A percentile compares a stretch with the other conserved stretches of the same genome.
These are phyloP conservation scores for Mucor piriformis DNA, from an alignment of 371 early-diverging fungal species.

Conservation along the genomic window DNA sequence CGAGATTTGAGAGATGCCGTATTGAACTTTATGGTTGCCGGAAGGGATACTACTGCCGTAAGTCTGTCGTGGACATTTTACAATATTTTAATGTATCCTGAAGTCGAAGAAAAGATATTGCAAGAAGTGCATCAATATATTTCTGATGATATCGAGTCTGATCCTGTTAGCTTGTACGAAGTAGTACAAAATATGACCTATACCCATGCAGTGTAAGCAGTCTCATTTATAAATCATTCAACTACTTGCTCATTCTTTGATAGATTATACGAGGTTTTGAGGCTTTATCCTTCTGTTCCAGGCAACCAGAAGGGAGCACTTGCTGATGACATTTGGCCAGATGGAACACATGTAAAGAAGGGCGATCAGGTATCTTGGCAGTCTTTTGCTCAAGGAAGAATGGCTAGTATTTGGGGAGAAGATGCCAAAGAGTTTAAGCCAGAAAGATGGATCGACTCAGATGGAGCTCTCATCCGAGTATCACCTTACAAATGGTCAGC, in stretches of 20 bases:
- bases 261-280: slow-evolving; percentile 64
- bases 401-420: slow-evolving; percentile 59
- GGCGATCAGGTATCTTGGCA: slow-evolving; percentile 58
- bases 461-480: slow-evolving; percentile 26
- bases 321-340: slow-evolving; percentile 70
- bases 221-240: neutral
- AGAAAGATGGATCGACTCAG: slow-evolving; percentile 54
- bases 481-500: slow-evolving; percentile 37
- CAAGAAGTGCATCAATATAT: slow-evolving; percentile 57
- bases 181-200: slow-evolving; percentile 54
- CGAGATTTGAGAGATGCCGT: slow-evolving; percentile 64
- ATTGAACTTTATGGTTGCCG: slow-evolving; percentile 71
- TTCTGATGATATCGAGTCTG: slow-evolving; percentile 35
- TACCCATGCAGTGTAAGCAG: slow-evolving; percentile 57
- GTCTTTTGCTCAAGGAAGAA: slow-evolving; percentile 60
- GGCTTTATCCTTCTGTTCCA: slow-evolving; percentile 77
- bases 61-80: slow-evolving; percentile 73
- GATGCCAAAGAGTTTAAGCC: slow-evolving; percentile 60
- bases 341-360: slow-evolving; percentile 63
- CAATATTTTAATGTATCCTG: slow-evolving; percentile 49
- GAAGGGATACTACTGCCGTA: slow-evolving; percentile 75
- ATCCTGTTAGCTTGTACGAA: slow-evolving; percentile 44
- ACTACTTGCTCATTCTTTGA: neutral
- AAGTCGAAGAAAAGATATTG: slow-evolving; percentile 54
- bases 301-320: slow-evolving; percentile 64